Evolutionary conservation across 768 basidiomycete genomes (phyloP).

Genomic region (Podaxis pistillaris): DNA sequence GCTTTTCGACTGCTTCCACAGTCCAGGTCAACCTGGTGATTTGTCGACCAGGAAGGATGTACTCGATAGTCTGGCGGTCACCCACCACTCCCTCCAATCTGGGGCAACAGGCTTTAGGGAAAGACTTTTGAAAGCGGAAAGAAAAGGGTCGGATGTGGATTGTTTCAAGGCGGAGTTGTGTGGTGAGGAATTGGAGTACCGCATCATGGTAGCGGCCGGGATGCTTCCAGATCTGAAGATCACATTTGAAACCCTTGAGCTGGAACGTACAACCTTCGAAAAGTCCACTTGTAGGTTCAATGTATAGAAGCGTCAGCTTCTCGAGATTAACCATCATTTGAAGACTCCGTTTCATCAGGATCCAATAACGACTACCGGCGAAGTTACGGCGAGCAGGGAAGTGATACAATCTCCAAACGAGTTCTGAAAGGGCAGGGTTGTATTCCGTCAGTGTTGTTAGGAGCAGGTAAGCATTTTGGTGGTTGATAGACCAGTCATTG

Average conservation of each 20-base stretch:
- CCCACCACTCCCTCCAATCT: not conserved
- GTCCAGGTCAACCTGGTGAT: not conserved
- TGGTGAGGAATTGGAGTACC: not conserved
- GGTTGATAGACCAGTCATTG: not conserved
- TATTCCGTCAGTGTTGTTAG: not conserved
- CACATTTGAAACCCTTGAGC: not conserved
- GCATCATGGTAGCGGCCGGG: not conserved
- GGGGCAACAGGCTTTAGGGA: not conserved
- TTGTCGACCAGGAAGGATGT: not conserved
- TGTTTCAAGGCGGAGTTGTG: not conserved
- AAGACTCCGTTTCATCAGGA: not conserved
- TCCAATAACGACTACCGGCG: not conserved
- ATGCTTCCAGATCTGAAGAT: not conserved
- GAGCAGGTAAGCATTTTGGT: not conserved
- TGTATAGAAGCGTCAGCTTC: not conserved
- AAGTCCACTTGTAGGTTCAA: not conserved
- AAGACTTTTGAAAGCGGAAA: not conserved
- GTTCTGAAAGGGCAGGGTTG: not conserved
- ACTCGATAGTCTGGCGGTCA: not conserved
- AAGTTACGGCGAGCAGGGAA: not conserved
- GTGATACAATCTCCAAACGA: not conserved
- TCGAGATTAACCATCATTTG: not conserved
- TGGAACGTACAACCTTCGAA: not conserved
- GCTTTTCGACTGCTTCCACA: not conserved
- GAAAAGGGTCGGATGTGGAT: not conserved